These are phyloP conservation scores for Fistulinella prunicolor DNA, from an alignment of 768 basidiomycete genomes.

Conservation along the genomic window DNA sequence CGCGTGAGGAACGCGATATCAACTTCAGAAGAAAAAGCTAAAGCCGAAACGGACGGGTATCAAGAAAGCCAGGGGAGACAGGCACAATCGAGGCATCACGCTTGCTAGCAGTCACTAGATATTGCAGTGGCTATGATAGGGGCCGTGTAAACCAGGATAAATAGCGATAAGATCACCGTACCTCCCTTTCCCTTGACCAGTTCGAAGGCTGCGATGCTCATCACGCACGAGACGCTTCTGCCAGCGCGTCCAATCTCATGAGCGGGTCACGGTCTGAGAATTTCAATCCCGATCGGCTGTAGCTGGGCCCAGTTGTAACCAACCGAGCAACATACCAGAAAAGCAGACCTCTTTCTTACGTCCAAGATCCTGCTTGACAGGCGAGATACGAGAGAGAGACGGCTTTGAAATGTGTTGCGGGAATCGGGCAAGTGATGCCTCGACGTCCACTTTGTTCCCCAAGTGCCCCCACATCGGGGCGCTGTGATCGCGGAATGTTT, in stretches of 20 bases:
- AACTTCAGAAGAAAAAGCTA: constrained; percentile 12
- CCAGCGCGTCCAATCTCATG: constrained; percentile 45
- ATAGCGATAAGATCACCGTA: too few species aligned
- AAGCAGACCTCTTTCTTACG: constrained; percentile 36
- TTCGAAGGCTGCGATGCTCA: constrained; percentile 71
- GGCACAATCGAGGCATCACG: constrained; percentile 12
- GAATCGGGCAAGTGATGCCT: constrained; percentile 39
- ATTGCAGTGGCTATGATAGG: too few species aligned
- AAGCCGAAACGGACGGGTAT: constrained; percentile 3
- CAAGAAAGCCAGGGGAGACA: constrained; percentile 19
- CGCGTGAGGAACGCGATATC: neutral
- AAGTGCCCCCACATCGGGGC: neutral
- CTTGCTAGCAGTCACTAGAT: neutral
- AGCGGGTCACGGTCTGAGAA: constrained; percentile 86
- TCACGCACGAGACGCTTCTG: constrained; percentile 43
- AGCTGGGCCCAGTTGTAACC: constrained; percentile 58
- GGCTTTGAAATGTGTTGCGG: constrained; percentile 52
- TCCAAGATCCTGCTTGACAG: constrained; percentile 40
- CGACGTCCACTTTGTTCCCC: constrained; percentile 9
- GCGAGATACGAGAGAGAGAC: constrained; percentile 12
- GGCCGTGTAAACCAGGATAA: too few species aligned
- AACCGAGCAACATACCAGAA: constrained; percentile 68
- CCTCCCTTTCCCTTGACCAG: constrained; percentile 28
- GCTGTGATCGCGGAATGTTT: neutral
- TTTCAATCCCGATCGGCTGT: constrained; percentile 61